Conservation (phyloP, 1,284 basidiomycete species). For the Rhodotorula sp. region DNA sequence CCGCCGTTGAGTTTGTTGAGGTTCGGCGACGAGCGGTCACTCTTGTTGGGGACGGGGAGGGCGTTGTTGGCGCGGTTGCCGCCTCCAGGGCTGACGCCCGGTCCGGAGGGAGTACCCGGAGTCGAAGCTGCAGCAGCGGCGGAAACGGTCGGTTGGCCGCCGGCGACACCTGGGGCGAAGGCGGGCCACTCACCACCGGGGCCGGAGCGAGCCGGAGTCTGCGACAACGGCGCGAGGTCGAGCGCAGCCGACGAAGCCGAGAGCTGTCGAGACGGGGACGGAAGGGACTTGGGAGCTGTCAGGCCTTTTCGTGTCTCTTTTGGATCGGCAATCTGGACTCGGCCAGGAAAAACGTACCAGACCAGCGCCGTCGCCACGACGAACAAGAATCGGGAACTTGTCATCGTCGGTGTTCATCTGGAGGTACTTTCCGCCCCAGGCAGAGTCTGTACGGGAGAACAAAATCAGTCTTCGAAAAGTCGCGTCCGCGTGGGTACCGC, state of each 20-base stretch:
- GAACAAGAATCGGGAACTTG: conserved; percentile 63
- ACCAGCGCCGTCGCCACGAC: conserved; percentile 46
- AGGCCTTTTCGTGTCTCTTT: not conserved
- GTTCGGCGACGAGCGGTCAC: conserved; percentile 17
- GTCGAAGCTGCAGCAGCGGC: conserved; percentile 16
- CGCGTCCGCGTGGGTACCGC: conserved; percentile 43
- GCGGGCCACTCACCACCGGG: conserved; percentile 75
- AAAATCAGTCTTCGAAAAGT: not conserved
- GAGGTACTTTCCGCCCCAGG: conserved; percentile 69
- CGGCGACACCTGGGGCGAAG: conserved; percentile 57
- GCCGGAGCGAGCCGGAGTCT: conserved; percentile 57
- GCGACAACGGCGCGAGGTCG: conserved; percentile 84
- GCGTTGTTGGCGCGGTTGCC: conserved; percentile 9
- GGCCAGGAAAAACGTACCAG: not conserved
- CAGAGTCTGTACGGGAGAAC: conserved; percentile 56
- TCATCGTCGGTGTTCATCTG: conserved; percentile 83
- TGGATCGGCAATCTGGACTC: not conserved
- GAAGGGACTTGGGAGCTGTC: not conserved
- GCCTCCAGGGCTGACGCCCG: conserved; percentile 18
- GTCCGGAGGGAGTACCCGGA: conserved; percentile 20
- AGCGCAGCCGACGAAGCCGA: conserved; percentile 88
- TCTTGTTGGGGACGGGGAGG: conserved; percentile 8
- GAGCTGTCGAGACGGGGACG: conserved; percentile 48
- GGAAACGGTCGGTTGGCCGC: conserved; percentile 22
- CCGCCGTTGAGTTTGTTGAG: conserved; percentile 20